phyloP scores from a whole-genome alignment of 2,329 filamentous ascomycete species.

The Aspergillus tubingensis region DNA sequence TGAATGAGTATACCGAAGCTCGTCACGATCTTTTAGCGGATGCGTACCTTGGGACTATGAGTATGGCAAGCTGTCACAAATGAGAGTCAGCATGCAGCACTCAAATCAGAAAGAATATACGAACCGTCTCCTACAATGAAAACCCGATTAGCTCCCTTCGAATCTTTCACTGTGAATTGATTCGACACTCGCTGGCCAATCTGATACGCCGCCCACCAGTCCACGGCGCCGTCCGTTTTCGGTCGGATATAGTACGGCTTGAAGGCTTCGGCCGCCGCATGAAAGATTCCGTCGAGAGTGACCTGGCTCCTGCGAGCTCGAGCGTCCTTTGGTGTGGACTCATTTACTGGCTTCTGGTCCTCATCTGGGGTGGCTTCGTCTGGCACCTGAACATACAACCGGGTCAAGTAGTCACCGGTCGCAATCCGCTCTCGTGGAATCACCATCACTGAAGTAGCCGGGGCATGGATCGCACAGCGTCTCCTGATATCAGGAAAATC shows the following conservation, averaged over 20 bases:
- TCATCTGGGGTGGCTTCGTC: constrained; percentile 33
- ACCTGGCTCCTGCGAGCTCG: constrained; percentile 65
- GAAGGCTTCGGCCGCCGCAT: constrained; percentile 65
- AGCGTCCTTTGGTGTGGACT: constrained; percentile 58
- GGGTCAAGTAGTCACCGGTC: constrained; percentile 67
- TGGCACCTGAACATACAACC: constrained; percentile 60
- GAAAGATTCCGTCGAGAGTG: constrained; percentile 64
- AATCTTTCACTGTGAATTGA: constrained; percentile 57
- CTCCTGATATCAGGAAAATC: constrained; percentile 79
- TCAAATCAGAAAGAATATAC: constrained; percentile 6
- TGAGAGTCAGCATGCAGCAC: not conserved
- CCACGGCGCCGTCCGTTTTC: constrained; percentile 56
- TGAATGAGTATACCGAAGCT: constrained; percentile 22
- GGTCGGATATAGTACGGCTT: constrained; percentile 68
- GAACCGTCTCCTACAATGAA: constrained; percentile 70
- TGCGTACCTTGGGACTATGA: constrained; percentile 65
- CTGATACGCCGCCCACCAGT: constrained; percentile 77
- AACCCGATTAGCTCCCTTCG: constrained; percentile 68
- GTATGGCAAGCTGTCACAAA: constrained; percentile 68
- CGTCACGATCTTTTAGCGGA: too few species aligned
- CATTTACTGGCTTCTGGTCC: constrained; percentile 18
- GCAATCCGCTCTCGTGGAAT: constrained; percentile 68
- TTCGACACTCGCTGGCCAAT: constrained; percentile 67
- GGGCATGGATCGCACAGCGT: constrained; percentile 75
- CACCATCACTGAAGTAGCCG: constrained; percentile 74